Evolutionary conservation across 805 yeast species (phyloP), one percentile per base, ranked within the genome.

Genomic region (Myxozyma sirexii): DNA sequence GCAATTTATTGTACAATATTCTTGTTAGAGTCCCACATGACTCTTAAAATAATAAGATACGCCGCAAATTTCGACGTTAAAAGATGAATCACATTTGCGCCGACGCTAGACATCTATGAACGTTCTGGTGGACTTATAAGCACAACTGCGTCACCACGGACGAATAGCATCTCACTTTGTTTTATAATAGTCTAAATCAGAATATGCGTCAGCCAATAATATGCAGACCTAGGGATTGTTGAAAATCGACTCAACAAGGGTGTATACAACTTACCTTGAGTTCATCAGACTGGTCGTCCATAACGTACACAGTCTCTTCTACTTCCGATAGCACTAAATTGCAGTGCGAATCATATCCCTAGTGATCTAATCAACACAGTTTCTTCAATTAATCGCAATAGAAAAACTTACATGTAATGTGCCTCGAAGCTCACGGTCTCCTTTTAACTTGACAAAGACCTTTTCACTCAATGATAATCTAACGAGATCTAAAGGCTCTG

Each of bases 81-180:
- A n/a, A n/a, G n/a, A n/a, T n/a, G n/a, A n/a, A n/a, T n/a, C n/a
- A n/a, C n/a, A n/a, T n/a, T n/a, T n/a, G n/a, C n/a, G n/a, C n/a
- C n/a, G n/a, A n/a, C n/a, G n/a, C 10, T 17, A n/a, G 26, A 21
- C 17, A 7, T 12, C 39, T 27, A 60, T 38, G 65, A 29, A 19
- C 43, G 50, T 31, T 43, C 33, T 10, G 67, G 68, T 4, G 85
- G 79, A 55, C 87, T 84, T 55, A 94, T 86, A 67, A 92, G 80
- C 52, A 96, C 90, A 45, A 94, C 98, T 2, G 96, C 85, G 75
- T 94, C 99, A n/a, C 99, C 99, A 77, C 99, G 86, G 15, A 94
- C 92, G 75, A 93, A 93, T 44, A 94, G 85, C 91, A 94, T 89
- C 57, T 90, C 97, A 17, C 90, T 82, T 57, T 68, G 60, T 63